Evolutionary conservation across 2,329 filamentous ascomycete species (phyloP).

Genomic region (Paecilomyces fulvus): DNA sequence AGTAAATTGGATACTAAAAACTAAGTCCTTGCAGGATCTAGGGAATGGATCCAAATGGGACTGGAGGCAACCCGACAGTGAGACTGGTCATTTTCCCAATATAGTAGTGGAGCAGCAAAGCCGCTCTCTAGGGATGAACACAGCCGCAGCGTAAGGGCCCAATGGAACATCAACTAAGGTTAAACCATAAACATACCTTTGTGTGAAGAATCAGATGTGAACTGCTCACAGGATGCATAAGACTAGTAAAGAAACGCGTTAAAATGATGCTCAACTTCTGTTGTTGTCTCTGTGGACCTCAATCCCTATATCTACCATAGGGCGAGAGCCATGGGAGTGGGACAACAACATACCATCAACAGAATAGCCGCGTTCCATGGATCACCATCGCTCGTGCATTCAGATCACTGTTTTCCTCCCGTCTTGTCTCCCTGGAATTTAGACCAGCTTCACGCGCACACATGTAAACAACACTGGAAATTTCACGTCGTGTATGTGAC

Average conservation of each 20-base stretch:
- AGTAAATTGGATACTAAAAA: neutral
- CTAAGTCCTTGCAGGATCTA: neutral
- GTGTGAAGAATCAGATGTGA: neutral
- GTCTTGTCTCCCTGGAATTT: neutral
- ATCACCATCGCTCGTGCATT: neutral
- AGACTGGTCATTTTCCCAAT: neutral
- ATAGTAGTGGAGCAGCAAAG: neutral
- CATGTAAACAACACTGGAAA: neutral
- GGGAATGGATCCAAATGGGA: neutral
- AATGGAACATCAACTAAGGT: neutral
- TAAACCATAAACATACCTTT: neutral
- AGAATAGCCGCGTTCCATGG: neutral
- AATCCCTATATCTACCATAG: neutral
- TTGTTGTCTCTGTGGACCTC: neutral
- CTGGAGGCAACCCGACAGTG: neutral
- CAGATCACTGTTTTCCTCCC: neutral
- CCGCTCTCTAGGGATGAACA: neutral
- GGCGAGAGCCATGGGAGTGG: neutral
- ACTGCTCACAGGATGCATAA: neutral
- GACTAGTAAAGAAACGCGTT: neutral
- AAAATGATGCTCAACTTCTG: neutral
- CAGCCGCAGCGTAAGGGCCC: neutral
- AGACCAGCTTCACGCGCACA: neutral
- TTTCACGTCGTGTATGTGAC: neutral
- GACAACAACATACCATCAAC: neutral